Evolutionary conservation across 768 basidiomycete species (phyloP).

Genomic region (Suillus fuscotomentosus): DNA sequence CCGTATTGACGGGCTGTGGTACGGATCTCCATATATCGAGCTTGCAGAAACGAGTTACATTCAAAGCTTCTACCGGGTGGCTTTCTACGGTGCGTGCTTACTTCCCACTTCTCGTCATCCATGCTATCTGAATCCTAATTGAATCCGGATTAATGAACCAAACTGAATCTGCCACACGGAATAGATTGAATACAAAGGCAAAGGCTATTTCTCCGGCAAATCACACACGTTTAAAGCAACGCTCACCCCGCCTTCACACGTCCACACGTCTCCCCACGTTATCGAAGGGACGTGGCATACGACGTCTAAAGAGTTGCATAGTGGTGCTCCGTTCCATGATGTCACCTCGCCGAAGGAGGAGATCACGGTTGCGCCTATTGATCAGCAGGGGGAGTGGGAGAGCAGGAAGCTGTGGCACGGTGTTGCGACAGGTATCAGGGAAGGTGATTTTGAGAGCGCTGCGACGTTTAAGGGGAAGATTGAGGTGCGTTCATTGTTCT

Average conservation of each 20-base stretch:
- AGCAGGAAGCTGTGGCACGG: slow-evolving; percentile 80
- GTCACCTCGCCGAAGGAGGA: slow-evolving; percentile 74
- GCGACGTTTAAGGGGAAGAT: slow-evolving; percentile 86
- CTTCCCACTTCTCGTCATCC: background rate
- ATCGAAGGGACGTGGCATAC: slow-evolving; percentile 84
- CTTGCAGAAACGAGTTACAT: slow-evolving; percentile 83
- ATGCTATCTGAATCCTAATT: background rate
- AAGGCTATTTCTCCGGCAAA: slow-evolving; percentile 93
- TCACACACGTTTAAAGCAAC: slow-evolving; percentile 90
- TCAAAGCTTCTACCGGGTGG: slow-evolving; percentile 61
- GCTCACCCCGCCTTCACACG: slow-evolving; percentile 50
- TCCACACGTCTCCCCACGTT: slow-evolving; percentile 43
- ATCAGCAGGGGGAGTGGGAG: slow-evolving; percentile 79
- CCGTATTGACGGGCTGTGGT: slow-evolving; percentile 92
- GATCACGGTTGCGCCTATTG: slow-evolving; percentile 59
- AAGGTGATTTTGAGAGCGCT: slow-evolving; percentile 91
- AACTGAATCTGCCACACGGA: slow-evolving; percentile 37
- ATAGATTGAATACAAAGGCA: slow-evolving; percentile 93
- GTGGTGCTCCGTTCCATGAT: slow-evolving; percentile 68
- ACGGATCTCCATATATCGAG: slow-evolving; percentile 90
- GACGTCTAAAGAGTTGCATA: slow-evolving; percentile 48
- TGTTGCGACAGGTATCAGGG: slow-evolving; percentile 89
- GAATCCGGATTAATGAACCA: slow-evolving; percentile 9
- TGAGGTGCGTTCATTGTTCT: slow-evolving; percentile 41
- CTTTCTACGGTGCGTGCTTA: slow-evolving; percentile 42